Conservation (phyloP, 495 filamentous ascomycete genomes). For the Talaromyces proteolyticus region DNA sequence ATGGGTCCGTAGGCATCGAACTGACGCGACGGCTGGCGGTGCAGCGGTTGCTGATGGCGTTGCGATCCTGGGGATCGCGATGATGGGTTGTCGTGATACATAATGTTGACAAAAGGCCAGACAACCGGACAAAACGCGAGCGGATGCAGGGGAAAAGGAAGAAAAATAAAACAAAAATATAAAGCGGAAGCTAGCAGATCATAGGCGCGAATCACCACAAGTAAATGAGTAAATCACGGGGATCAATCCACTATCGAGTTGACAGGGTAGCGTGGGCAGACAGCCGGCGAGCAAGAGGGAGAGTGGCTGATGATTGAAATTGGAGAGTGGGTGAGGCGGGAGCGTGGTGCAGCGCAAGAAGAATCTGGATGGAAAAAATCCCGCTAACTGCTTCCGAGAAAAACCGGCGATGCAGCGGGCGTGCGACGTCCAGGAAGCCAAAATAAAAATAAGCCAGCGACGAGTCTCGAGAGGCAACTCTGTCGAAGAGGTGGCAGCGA, state of each 20-base stretch:
- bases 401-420: background rate
- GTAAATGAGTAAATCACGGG: slow-evolving; percentile 1
- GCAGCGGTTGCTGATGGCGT: slow-evolving; percentile 59
- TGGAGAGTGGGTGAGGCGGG: background rate
- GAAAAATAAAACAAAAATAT: slow-evolving; percentile 7
- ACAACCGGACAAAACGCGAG: slow-evolving; percentile 13
- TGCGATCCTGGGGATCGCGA: slow-evolving; percentile 57
- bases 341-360: background rate
- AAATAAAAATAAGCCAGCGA: too few species aligned
- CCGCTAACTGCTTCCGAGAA: slow-evolving; percentile 3
- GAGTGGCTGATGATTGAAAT: background rate
- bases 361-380: slow-evolving; percentile 7
- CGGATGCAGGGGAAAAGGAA: slow-evolving; percentile 2
- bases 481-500: too few species aligned
- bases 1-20: slow-evolving; percentile 61
- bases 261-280: too few species aligned
- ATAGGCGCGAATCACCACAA: slow-evolving; percentile 6
- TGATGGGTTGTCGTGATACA: slow-evolving; percentile 56
- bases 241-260: background rate
- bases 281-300: too few species aligned
- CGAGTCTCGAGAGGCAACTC: too few species aligned
- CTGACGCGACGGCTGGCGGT: slow-evolving; percentile 61
- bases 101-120: slow-evolving; percentile 12
- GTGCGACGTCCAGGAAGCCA: too few species aligned
- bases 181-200: slow-evolving; percentile 3